Conservation (phyloP, 768 basidiomycete species). For the Pleurotus djamor region DNA sequence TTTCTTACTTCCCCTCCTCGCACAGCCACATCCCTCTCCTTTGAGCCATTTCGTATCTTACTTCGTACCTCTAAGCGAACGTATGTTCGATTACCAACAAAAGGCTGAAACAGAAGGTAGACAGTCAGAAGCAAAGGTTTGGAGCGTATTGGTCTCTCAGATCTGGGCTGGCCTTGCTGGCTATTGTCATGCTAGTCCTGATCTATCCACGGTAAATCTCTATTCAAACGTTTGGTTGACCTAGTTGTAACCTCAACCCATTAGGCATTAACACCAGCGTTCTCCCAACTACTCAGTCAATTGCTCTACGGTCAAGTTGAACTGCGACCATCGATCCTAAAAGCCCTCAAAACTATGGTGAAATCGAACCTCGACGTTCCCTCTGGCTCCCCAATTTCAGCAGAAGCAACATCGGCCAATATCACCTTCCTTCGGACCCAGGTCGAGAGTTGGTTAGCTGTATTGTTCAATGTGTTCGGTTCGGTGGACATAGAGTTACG, state of each 20-base stretch:
- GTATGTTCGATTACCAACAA: slow-evolving; percentile 87
- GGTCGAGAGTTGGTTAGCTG: slow-evolving; percentile 90
- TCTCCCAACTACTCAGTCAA: slow-evolving; percentile 90
- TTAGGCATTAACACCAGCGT: slow-evolving; percentile 71
- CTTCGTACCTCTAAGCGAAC: slow-evolving; percentile 93
- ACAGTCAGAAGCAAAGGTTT: slow-evolving; percentile 89
- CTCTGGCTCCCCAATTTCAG: slow-evolving; percentile 42
- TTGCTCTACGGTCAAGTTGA: slow-evolving; percentile 88
- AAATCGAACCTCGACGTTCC: slow-evolving; percentile 70
- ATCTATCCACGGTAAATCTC: slow-evolving; percentile 62
- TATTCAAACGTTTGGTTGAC: neutral
- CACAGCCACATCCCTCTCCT: slow-evolving; percentile 77
- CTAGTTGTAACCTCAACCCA: slow-evolving; percentile 6
- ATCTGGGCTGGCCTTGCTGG: slow-evolving; percentile 91
- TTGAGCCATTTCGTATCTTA: slow-evolving; percentile 84
- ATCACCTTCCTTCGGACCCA: slow-evolving; percentile 72
- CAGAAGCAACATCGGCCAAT: slow-evolving; percentile 62
- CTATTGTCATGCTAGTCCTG: slow-evolving; percentile 82
- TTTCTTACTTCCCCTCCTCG: slow-evolving; percentile 85
- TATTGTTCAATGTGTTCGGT: slow-evolving; percentile 96
- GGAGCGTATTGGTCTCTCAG: slow-evolving; percentile 91
- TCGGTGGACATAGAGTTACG: slow-evolving; percentile 74
- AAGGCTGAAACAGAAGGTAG: slow-evolving; percentile 72
- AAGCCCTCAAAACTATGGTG: slow-evolving; percentile 77
- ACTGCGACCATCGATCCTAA: slow-evolving; percentile 80